Conservation (phyloP, 768 basidiomycete genomes). For the Rhodotorula paludigena region DNA sequence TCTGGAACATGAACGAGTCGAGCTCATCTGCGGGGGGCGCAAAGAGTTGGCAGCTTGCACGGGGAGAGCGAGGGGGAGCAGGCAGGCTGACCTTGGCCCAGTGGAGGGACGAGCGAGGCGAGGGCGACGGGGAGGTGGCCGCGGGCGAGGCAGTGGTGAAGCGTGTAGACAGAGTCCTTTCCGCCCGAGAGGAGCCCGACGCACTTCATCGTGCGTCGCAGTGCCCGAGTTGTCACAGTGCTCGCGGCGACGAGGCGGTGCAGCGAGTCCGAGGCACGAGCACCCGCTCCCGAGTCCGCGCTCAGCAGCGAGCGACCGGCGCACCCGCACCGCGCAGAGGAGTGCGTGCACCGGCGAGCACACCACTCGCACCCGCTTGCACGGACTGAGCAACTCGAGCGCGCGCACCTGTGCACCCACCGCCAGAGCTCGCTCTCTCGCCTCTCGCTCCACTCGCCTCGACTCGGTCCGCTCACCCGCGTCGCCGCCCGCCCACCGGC, state of each 20-base stretch:
- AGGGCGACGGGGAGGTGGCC: constrained; percentile 82
- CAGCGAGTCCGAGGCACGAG: not conserved
- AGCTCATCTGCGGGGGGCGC: constrained; percentile 72
- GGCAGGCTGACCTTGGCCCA: constrained; percentile 67
- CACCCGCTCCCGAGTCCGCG: too few relatives aligned
- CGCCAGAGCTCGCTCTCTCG: not conserved
- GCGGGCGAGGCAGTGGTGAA: constrained; percentile 78
- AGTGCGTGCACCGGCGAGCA: too few relatives aligned
- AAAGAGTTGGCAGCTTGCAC: not conserved
- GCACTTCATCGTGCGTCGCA: constrained; percentile 73
- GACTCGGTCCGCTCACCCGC: not conserved
- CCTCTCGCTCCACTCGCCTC: not conserved
- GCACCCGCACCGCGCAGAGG: too few relatives aligned
- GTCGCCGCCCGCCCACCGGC: not conserved
- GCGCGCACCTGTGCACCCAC: too few relatives aligned
- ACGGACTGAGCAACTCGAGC: too few relatives aligned
- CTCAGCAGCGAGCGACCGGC: too few relatives aligned
- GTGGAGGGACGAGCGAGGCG: constrained; percentile 76
- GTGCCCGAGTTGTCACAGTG: too few relatives aligned
- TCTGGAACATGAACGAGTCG: constrained; percentile 97
- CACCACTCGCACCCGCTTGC: too few relatives aligned
- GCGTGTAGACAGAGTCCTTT: constrained; percentile 95
- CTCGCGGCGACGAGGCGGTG: not conserved
- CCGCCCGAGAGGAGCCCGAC: constrained; percentile 92
- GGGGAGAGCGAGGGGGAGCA: not conserved